Conservation (phyloP, 192 early-diverging fungal genomes). For the Powellomyces hirtus region DNA sequence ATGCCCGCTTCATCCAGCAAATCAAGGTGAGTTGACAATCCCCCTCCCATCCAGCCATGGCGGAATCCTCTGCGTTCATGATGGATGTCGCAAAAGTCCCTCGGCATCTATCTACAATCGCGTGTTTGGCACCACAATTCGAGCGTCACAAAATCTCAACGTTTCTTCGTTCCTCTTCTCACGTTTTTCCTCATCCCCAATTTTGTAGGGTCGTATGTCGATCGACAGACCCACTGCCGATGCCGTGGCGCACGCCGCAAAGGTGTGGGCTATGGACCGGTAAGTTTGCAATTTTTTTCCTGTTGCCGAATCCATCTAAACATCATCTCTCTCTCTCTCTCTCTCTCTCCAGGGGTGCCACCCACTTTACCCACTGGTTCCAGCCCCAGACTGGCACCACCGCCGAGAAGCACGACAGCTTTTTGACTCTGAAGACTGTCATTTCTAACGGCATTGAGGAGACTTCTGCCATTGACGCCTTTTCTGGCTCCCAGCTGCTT, state of each 20-base stretch:
- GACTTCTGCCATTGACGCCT: conserved; percentile 82
- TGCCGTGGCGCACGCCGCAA: conserved; percentile 97
- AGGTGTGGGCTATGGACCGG: conserved; percentile 95
- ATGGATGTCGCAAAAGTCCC: too few relatives aligned
- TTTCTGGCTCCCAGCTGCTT: conserved; percentile 95
- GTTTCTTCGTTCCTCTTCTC: neutral
- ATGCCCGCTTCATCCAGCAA: conserved; percentile 90
- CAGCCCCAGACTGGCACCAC: conserved; percentile 99
- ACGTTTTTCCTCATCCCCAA: neutral
- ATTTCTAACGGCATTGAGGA: conserved; percentile 85
- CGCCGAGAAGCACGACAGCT: conserved; percentile 99
- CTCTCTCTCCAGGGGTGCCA: conserved; percentile 68
- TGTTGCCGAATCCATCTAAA: neutral
- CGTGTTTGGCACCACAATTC: neutral
- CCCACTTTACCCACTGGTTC: conserved; percentile 99
- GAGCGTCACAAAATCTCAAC: neutral
- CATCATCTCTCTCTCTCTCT: neutral
- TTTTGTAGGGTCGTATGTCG: conserved; percentile 71
- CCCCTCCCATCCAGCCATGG: too few relatives aligned
- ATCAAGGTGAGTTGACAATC: conserved; percentile 64
- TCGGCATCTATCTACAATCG: too few relatives aligned
- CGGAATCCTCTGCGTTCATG: too few relatives aligned
- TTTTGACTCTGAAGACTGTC: conserved; percentile 84
- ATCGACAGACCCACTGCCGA: conserved; percentile 94
- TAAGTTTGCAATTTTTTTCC: too few relatives aligned